Evolutionary conservation across 495 filamentous ascomycete species (phyloP).

Genomic region (Aspergillus ellipticus): DNA sequence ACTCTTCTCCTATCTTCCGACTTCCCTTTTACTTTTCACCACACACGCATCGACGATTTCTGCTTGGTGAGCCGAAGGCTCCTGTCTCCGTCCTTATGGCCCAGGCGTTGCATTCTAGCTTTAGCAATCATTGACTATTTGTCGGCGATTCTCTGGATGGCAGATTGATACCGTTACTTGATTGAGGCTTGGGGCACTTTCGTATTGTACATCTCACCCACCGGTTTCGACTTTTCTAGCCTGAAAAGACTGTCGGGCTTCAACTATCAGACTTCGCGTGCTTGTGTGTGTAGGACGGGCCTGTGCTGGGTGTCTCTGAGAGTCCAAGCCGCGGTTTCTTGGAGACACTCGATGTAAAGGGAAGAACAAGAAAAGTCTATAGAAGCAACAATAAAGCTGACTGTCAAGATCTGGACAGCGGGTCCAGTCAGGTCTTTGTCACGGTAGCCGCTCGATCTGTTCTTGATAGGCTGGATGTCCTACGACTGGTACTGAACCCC

Average conservation of each 20-base stretch:
- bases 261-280: neutral
- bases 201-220: neutral
- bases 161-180: neutral
- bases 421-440: neutral
- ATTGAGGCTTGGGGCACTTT: neutral
- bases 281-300: neutral
- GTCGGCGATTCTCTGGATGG: neutral
- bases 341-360: neutral
- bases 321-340: neutral
- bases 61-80: slow-evolving; percentile 4
- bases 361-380: neutral
- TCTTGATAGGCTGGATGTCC: neutral
- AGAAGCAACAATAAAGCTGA: neutral
- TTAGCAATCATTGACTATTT: slow-evolving; percentile 6
- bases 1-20: slow-evolving; percentile 1
- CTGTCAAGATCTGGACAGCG: neutral
- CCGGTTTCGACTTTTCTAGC: neutral
- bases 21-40: neutral
- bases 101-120: slow-evolving; percentile 6
- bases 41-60: neutral
- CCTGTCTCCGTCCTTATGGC: slow-evolving; percentile 9
- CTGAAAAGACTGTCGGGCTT: neutral
- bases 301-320: neutral
- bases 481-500: neutral
- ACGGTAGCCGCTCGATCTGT: neutral